Evolutionary conservation across 176 grass and related monocot genomes (phyloP).

Genomic region (Calamus simplicifolius): DNA sequence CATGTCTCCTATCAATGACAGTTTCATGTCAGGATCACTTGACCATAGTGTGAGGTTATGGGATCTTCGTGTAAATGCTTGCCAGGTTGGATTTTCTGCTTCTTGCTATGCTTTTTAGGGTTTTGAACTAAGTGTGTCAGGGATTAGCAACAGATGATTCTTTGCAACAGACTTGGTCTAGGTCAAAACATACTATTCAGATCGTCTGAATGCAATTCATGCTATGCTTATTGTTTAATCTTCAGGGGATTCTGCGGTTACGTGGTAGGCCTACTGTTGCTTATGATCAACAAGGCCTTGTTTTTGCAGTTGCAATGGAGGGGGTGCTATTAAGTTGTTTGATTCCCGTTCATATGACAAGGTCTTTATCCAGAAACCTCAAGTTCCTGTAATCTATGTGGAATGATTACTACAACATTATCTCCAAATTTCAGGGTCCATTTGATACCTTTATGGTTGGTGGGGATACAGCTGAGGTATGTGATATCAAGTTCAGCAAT

Average conservation of each 20-base stretch:
- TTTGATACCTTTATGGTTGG: conserved; percentile 96
- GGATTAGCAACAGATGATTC: conserved; percentile 1
- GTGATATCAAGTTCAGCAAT: conserved; percentile 97
- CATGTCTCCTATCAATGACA: conserved; percentile 94
- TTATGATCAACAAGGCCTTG: conserved; percentile 99
- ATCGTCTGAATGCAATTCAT: conserved; percentile 24
- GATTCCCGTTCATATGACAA: conserved; percentile 98
- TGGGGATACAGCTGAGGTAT: conserved; percentile 93
- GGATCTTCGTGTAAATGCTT: conserved; percentile 99
- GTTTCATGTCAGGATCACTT: conserved; percentile 95
- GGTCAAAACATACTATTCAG: conserved; percentile 12
- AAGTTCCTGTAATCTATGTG: not conserved
- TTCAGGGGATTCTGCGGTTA: conserved; percentile 74
- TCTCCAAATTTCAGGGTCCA: conserved; percentile 58
- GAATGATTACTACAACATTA: not conserved
- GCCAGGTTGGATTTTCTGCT: conserved; percentile 55
- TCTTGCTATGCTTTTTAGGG: conserved; percentile 4
- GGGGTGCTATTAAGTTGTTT: conserved; percentile 94
- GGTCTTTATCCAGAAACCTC: conserved; percentile 27
- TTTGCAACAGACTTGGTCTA: too few species aligned
- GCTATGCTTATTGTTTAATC: conserved; percentile 15
- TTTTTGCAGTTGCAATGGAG: conserved; percentile 96
- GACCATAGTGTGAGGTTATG: conserved; percentile 95
- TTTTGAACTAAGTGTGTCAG: not conserved
- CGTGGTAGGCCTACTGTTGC: conserved; percentile 95